A percentile compares a stretch with the other conserved stretches of the same genome.
Conservation (phyloP, 352 stramenopile species). For the Phytopythium montanum region DNA sequence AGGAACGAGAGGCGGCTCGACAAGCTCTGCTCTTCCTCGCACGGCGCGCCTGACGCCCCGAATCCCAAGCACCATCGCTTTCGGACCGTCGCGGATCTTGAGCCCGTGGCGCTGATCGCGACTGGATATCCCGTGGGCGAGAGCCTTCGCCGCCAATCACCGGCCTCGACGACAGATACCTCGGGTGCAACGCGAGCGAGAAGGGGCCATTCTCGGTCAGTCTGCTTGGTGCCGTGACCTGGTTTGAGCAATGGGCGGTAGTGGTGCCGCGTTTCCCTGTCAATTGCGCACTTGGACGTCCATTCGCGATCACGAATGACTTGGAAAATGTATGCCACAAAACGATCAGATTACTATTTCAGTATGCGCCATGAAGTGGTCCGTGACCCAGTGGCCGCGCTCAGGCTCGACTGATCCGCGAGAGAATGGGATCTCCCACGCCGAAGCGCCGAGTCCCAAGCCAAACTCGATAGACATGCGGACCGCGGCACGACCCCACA, state of each 20-base stretch:
- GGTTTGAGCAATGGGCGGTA: slow-evolving; percentile 3
- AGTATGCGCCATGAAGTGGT: slow-evolving; percentile 6
- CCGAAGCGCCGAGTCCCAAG: background rate
- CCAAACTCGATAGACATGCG: slow-evolving; percentile 6
- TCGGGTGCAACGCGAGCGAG: background rate
- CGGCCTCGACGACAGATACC: background rate
- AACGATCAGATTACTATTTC: slow-evolving; percentile 6
- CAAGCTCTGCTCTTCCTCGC: background rate
- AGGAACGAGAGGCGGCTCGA: slow-evolving; percentile 8
- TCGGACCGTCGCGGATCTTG: background rate
- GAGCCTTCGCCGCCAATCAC: background rate
- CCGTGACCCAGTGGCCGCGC: background rate
- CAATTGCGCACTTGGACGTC: background rate
- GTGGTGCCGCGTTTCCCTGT: slow-evolving; percentile 5
- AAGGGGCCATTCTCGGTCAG: background rate
- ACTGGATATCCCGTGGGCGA: background rate
- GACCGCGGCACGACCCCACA: slow-evolving; percentile 2
- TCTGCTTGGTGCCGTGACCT: background rate
- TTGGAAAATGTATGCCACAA: slow-evolving; percentile 1
- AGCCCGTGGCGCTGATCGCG: background rate
- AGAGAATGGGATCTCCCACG: background rate
- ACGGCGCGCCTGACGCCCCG: background rate
- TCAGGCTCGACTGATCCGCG: slow-evolving; percentile 5
- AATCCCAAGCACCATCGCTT: background rate
- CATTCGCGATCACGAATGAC: background rate